Conservation (phyloP, 2,329 filamentous ascomycete genomes). For the Hawksworthiomyces lignivorus region DNA sequence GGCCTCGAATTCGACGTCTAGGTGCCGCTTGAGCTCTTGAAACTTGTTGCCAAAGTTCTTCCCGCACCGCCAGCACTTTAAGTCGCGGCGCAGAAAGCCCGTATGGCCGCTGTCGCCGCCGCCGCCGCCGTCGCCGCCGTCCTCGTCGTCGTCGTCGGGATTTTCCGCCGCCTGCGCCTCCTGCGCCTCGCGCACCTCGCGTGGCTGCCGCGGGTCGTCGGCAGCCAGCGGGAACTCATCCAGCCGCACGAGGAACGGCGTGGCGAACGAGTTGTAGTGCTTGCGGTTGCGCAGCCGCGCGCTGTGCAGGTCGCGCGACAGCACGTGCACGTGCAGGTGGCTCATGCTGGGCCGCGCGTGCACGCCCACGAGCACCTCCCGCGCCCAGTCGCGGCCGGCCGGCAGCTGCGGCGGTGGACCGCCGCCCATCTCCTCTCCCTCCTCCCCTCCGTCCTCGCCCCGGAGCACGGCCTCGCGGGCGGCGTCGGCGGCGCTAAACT, state of each 20-base stretch:
- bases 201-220: conserved; percentile 56
- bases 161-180: not conserved
- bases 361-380: conserved; percentile 68
- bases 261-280: conserved; percentile 89
- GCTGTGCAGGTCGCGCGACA: conserved; percentile 72
- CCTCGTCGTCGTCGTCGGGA: not conserved
- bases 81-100: conserved; percentile 32
- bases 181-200: conserved; percentile 31
- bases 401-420: conserved; percentile 45
- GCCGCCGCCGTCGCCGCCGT: not conserved
- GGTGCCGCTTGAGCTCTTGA: conserved; percentile 63
- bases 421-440: conserved; percentile 47
- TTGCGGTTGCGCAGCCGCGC: conserved; percentile 67
- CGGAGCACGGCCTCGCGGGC: conserved; percentile 61
- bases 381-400: conserved; percentile 66
- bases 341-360: conserved; percentile 89
- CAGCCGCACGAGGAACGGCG: conserved; percentile 72
- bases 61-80: conserved; percentile 81
- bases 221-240: conserved; percentile 68
- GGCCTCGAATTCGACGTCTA: conserved; percentile 48
- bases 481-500: conserved; percentile 54
- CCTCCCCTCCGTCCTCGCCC: conserved; percentile 50
- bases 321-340: conserved; percentile 82
- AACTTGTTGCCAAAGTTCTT: conserved; percentile 68
- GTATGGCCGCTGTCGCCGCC: not conserved